Base-by-base conservation (phyloP, 768 basidiomycete species). In the Boletus sensibilis region DNA sequence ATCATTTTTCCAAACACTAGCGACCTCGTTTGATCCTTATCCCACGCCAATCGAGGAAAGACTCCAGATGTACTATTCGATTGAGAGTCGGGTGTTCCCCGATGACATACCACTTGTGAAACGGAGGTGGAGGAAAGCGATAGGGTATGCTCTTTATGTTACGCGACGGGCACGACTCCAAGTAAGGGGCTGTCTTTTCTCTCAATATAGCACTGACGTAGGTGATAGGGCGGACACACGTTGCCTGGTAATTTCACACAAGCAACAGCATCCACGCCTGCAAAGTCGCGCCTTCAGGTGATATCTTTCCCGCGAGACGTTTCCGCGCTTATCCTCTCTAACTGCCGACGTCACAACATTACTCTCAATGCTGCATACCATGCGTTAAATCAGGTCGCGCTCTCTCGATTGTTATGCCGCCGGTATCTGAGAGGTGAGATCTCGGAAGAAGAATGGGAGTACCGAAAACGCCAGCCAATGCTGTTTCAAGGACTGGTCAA, bases 301-400 rank as follows among this genome's bases (percentile, higher is more conserved):
- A 11, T 23, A 23, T 48, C 33, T 16, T 48, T 48, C 14, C 10
- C 46, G 16, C 46, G 16, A 18, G 46, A 48, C 9, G 62, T 67
- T 20, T 75, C 75, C 10, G 56, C 55, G 29, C 50, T 49, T 14
- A 73, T 82, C 50, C 56, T 74, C 13, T 49, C 49, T 7, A 74
- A 66, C 25, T 84, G 82, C 58, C 76, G 75, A 25, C 63, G 65
- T 21, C 63, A 77, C 25, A 62, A 69, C 2, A 58, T 84, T 31
- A 82, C 82, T 4, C 76, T 84, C 42, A 82, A 82, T 7, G 73
- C 77, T 52, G 80, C 74, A 6, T 77, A 76, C 41, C 78, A 79
- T 14, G 72, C 81, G 6, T 68, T 85, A 25, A 77, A 33, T 35
- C 46, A 48, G n/a, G 46, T 48, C 10, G 46, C 33, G 23, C 31